phyloP scores from a whole-genome alignment of 768 basidiomycete genomes.

The Tricholomella constricta region DNA sequence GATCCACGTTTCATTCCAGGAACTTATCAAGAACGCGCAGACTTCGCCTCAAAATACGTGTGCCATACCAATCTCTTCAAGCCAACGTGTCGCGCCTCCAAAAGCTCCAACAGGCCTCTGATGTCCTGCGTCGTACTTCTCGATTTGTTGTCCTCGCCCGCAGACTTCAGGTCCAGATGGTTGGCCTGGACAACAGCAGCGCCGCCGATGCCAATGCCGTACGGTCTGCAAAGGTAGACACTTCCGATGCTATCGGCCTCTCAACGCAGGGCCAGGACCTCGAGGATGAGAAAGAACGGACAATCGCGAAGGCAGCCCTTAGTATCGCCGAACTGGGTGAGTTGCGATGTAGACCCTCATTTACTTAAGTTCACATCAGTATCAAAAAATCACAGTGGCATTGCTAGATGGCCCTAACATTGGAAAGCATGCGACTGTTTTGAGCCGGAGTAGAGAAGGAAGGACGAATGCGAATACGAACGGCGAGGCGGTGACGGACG shows the following conservation, averaged over 20 bases:
- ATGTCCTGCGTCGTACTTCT: constrained; percentile 80
- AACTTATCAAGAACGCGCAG: constrained; percentile 40
- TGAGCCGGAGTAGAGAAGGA: constrained; percentile 1
- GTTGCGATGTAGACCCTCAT: constrained; percentile 27
- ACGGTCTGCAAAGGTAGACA: constrained; percentile 10
- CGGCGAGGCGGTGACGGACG: constrained; percentile 19
- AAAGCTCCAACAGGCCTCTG: constrained; percentile 80
- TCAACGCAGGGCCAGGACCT: constrained; percentile 36
- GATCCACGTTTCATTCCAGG: constrained; percentile 16
- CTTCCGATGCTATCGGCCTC: constrained; percentile 19
- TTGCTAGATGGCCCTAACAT: constrained; percentile 47
- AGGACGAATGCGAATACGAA: constrained; percentile 13
- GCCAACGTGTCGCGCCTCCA: constrained; percentile 71
- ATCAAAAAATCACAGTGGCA: constrained; percentile 38
- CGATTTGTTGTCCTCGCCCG: constrained; percentile 84
- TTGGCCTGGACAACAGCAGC: constrained; percentile 52
- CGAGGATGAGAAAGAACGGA: constrained; percentile 83
- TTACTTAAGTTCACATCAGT: constrained; percentile 1
- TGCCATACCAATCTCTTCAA: constrained; percentile 78
- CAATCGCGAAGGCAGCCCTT: constrained; percentile 91
- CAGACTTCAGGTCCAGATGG: constrained; percentile 85
- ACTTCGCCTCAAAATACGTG: constrained; percentile 81
- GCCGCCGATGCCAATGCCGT: constrained; percentile 15
- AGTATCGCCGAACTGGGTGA: constrained; percentile 88
- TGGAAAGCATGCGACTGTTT: background rate